phyloP scores from a whole-genome alignment of 2,329 filamentous ascomycete genomes.

The Capronia americana region DNA sequence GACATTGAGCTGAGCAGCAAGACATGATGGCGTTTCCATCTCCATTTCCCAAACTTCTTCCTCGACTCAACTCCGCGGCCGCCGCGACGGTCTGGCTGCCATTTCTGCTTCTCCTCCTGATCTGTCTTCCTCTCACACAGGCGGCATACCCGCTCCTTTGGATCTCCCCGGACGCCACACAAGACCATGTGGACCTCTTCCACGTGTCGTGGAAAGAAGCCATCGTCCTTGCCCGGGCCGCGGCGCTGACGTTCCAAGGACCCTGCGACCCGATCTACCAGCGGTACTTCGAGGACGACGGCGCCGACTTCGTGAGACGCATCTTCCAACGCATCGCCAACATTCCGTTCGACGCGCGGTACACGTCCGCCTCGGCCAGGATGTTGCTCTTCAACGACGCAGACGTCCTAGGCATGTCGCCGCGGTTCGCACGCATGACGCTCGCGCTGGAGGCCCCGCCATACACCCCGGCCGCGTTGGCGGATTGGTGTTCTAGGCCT shows the following conservation, averaged over 20 bases:
- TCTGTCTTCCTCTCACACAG: background rate
- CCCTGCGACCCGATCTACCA: constrained; percentile 5
- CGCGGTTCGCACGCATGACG: background rate
- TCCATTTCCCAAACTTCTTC: too few species aligned
- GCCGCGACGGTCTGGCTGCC: background rate
- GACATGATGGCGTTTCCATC: too few species aligned
- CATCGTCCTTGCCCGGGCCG: constrained; percentile 1
- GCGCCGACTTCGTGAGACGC: background rate
- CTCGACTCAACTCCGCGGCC: too few species aligned
- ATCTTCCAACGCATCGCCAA: constrained; percentile 11
- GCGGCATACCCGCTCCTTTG: background rate
- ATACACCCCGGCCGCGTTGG: background rate
- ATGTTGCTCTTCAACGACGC: background rate
- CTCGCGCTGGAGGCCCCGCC: background rate
- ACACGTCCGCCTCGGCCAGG: too few species aligned
- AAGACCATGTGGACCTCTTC: background rate
- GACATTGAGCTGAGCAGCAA: too few species aligned
- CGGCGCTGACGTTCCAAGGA: constrained; percentile 5
- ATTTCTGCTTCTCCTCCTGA: background rate
- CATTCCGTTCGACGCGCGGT: background rate
- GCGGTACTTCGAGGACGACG: constrained; percentile 6
- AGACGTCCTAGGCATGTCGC: background rate
- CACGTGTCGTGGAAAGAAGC: constrained; percentile 1
- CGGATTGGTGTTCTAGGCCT: background rate
- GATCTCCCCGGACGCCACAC: background rate